Conservation (phyloP, 805 yeast genomes). For the Candida yuanshanica region DNA sequence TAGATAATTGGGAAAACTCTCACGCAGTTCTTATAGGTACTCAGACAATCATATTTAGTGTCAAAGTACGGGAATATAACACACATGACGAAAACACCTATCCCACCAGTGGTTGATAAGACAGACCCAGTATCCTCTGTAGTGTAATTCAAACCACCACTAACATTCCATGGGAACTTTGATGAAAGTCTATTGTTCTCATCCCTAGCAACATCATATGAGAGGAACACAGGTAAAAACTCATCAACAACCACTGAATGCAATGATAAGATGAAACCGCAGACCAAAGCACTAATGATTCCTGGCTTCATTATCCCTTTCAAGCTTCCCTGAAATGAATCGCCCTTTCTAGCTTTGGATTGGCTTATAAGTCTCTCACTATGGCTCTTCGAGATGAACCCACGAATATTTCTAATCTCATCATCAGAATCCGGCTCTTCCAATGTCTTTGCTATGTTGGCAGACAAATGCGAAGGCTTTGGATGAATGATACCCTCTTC, state of each 20-base stretch:
- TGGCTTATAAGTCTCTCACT: neutral
- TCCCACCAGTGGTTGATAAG: conserved; percentile 47
- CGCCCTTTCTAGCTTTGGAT: neutral
- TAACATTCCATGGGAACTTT: conserved; percentile 41
- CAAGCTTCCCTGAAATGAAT: neutral
- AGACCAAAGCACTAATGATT: neutral
- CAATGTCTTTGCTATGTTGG: neutral
- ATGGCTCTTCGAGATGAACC: neutral
- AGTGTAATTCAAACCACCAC: conserved; percentile 48
- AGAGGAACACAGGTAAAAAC: neutral
- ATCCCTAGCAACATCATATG: conserved; percentile 21
- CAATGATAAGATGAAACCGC: neutral
- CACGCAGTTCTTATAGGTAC: conserved; percentile 36
- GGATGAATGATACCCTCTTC: neutral
- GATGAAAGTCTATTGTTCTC: conserved; percentile 23
- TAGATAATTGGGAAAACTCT: conserved; percentile 41
- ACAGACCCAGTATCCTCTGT: conserved; percentile 44
- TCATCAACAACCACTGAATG: neutral
- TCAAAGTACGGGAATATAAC: conserved; percentile 49
- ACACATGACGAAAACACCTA: conserved; percentile 44
- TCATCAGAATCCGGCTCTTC: neutral
- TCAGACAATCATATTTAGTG: conserved; percentile 38
- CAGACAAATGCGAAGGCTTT: neutral
- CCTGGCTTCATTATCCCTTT: neutral
- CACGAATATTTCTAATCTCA: neutral